Conservation (phyloP, 148 eudicot genomes). For the Persicaria tinctoria region DNA sequence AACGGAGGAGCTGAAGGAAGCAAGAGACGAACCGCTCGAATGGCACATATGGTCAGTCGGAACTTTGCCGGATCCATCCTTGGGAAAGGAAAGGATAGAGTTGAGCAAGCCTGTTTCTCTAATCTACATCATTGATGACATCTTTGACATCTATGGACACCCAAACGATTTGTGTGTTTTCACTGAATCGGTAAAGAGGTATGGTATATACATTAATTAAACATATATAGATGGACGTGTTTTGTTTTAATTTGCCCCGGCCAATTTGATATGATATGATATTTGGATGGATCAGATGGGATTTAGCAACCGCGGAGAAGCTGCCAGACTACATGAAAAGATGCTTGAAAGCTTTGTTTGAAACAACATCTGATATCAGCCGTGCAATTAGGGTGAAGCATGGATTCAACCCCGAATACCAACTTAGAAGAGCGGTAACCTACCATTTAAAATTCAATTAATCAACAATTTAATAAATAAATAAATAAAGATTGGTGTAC, state of each 20-base stretch:
- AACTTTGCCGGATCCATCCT: conserved; percentile 28
- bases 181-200: conserved; percentile 5
- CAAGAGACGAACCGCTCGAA: conserved; percentile 35
- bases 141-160: conserved; percentile 7
- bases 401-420: conserved; percentile 10
- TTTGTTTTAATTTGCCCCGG: no score
- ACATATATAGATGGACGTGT: no score
- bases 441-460: background rate
- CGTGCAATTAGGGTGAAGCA: background rate
- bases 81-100: conserved; percentile 17
- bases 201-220: background rate
- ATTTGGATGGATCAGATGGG: background rate
- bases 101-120: background rate
- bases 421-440: conserved; percentile 5
- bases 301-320: conserved; percentile 4
- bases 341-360: conserved; percentile 12
- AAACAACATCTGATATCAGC: background rate
- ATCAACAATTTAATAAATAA: no score
- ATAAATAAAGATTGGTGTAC: background rate
- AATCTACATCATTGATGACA: conserved; percentile 11
- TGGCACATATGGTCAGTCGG: conserved; percentile 51
- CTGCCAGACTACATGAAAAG: conserved; percentile 3
- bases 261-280: no score
- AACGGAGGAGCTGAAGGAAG: conserved; percentile 25
- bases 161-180: conserved; percentile 4